A percentile compares a stretch with the other conserved stretches of the same genome.
phyloP scores from a whole-genome alignment of 805 yeast genomes.

The Huiozyma sinensis region DNA sequence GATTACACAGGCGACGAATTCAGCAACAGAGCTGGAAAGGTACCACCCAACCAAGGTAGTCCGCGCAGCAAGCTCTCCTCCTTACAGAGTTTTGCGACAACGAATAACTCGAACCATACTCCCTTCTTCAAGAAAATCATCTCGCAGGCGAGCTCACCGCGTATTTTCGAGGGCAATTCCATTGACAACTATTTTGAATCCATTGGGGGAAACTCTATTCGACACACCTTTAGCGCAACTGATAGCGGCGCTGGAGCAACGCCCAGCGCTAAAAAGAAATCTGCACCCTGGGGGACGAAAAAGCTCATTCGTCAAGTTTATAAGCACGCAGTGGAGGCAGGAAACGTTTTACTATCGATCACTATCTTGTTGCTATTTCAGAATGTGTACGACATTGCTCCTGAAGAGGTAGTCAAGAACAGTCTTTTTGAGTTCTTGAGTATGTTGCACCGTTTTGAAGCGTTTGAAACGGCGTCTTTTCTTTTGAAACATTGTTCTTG shows the following conservation, averaged over 20 bases:
- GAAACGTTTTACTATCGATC: constrained; percentile 23
- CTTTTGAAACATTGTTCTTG: constrained; percentile 25
- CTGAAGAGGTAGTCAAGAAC: constrained; percentile 19
- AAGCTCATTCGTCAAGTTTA: constrained; percentile 22
- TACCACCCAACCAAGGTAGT: constrained; percentile 10
- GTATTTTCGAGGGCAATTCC: background rate
- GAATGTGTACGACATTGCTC: constrained; percentile 18
- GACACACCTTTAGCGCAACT: background rate
- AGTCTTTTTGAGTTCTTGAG: constrained; percentile 23
- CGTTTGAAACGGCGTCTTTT: constrained; percentile 27
- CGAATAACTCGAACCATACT: background rate
- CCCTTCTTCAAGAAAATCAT: constrained; percentile 4
- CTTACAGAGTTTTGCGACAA: constrained; percentile 5
- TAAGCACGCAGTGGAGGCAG: constrained; percentile 23
- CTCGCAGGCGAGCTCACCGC: background rate
- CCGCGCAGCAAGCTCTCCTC: constrained; percentile 15
- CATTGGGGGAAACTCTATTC: no score
- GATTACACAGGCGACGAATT: constrained; percentile 6
- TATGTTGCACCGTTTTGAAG: constrained; percentile 25
- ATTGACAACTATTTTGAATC: background rate
- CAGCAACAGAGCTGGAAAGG: background rate
- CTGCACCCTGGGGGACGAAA: constrained; percentile 25
- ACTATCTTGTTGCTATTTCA: constrained; percentile 24
- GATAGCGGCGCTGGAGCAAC: background rate
- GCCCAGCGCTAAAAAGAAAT: background rate